Conservation (phyloP, 768 basidiomycete species). For the Dendrothele bispora region DNA sequence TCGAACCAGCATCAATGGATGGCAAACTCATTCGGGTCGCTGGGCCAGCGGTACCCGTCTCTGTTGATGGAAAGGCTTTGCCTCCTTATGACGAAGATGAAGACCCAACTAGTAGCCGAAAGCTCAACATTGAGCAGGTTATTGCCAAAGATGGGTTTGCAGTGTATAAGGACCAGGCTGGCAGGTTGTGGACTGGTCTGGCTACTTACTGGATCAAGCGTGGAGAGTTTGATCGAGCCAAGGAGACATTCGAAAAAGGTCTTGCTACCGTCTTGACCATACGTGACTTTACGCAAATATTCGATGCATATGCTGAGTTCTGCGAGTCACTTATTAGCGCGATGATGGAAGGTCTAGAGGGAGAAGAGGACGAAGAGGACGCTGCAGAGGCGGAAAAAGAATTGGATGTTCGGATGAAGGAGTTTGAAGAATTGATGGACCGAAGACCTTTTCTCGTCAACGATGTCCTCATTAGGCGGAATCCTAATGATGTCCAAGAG, state of each 20-base stretch:
- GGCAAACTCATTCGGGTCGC: constrained; percentile 72
- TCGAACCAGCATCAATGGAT: constrained; percentile 46
- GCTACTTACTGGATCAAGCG: constrained; percentile 99
- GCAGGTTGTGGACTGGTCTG: constrained; percentile 91
- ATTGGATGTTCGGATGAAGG: constrained; percentile 85
- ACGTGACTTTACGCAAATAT: constrained; percentile 96
- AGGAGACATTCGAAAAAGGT: constrained; percentile 85
- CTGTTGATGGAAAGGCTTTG: constrained; percentile 48
- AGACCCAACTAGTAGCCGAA: constrained; percentile 67
- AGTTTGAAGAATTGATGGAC: constrained; percentile 94
- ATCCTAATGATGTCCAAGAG: constrained; percentile 97
- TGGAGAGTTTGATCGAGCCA: constrained; percentile 90
- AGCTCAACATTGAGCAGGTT: constrained; percentile 85
- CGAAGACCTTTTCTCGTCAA: constrained; percentile 94
- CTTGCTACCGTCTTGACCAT: constrained; percentile 85
- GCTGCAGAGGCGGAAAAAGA: constrained; percentile 78
- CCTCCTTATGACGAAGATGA: constrained; percentile 76
- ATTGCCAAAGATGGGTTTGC: constrained; percentile 83
- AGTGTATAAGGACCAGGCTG: constrained; percentile 95
- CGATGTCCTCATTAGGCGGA: constrained; percentile 88
- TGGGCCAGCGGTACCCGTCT: constrained; percentile 58
- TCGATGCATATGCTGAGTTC: constrained; percentile 95
- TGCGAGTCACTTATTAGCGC: constrained; percentile 86
- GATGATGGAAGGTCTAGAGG: constrained; percentile 82
- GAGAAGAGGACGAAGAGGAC: constrained; percentile 83